Base-by-base conservation (phyloP, 306 rosid genomes). In the Ceratonia siliqua region DNA sequence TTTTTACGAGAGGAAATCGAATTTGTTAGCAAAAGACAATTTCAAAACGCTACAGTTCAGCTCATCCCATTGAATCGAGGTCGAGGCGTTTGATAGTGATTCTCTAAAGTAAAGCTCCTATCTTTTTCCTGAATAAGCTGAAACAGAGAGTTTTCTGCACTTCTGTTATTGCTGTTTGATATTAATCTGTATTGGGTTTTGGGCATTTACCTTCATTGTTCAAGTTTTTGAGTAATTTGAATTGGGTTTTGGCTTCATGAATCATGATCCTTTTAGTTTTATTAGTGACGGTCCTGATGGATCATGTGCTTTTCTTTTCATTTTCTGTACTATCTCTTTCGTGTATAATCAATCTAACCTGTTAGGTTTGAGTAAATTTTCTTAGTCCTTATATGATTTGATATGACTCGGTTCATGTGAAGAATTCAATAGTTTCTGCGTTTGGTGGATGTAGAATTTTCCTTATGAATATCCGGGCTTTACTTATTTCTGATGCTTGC, bases 1-100 rank as follows among this genome's bases (percentile, higher is more conserved):
- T n/a, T 70, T 43, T 57, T 66, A 46, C 0, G 71, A 74, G 50
- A 69, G 70, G 41, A 70, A 85, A 76, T 81, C 59, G 35, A 73
- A 78, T 41, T 64, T 18, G 53, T 52, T 66, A 27, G 30, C 49
- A 54, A 35, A 62, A 18, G 78, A 22, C 70, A 79, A 33, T 32
- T 55, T 61, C 74, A 68, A 71, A 79, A 64, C 78, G 54, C 65
- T 33, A 28, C 72, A 35, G 11, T 71, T 74, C 48, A 64, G 39
- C 48, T 52, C 54, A 73, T 54, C 76, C 54, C 33, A 27, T 76
- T 70, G 68, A 78, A 63, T 82, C 55, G 35, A 56, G 78, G 71
- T 70, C 62, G 25, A 59, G 78, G 67, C 71, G 45, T 78, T 32
- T 45, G 38, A 46, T 27, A 53, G 36, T 53, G 53, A 55, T 21